Evolutionary conservation across 768 basidiomycete species (phyloP).

Genomic region (Pleurotus platypus): DNA sequence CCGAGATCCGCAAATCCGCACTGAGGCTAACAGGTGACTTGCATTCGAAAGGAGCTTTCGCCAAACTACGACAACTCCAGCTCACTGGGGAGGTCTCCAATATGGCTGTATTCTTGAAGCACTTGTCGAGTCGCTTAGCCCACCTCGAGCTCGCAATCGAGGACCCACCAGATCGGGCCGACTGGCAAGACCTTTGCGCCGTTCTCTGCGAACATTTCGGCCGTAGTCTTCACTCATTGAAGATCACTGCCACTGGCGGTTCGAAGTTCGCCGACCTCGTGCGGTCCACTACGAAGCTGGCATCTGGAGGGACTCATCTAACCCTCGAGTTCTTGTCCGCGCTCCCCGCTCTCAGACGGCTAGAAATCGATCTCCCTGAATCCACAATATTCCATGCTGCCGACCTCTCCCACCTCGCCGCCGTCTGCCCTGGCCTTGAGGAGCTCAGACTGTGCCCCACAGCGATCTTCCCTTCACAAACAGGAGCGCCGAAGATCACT

Average conservation of each 20-base stretch:
- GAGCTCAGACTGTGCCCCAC: constrained; percentile 63
- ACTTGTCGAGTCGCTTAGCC: constrained; percentile 61
- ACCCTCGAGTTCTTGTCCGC: constrained; percentile 55
- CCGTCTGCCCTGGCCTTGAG: constrained; percentile 66
- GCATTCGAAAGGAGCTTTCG: constrained; percentile 53
- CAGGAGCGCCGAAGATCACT: constrained; percentile 53
- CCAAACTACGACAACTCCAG: constrained; percentile 54
- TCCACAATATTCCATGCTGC: constrained; percentile 60
- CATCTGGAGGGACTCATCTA: constrained; percentile 56
- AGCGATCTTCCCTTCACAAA: constrained; percentile 56
- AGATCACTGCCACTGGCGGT: constrained; percentile 61
- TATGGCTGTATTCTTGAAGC: constrained; percentile 68
- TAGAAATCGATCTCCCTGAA: constrained; percentile 79
- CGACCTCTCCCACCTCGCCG: constrained; percentile 57
- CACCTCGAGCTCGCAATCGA: constrained; percentile 75
- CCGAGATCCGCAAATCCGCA: constrained; percentile 68
- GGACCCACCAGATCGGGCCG: constrained; percentile 69
- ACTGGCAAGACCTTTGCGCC: constrained; percentile 71
- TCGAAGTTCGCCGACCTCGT: constrained; percentile 81
- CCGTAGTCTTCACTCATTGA: constrained; percentile 54
- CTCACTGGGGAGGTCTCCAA: constrained; percentile 70
- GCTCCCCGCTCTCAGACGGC: constrained; percentile 52
- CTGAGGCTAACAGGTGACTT: constrained; percentile 62
- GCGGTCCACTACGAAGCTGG: constrained; percentile 67
- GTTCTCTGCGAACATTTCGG: constrained; percentile 63